Base-by-base conservation (phyloP, 331 rosid species). In the Pyracantha coccinea region DNA sequence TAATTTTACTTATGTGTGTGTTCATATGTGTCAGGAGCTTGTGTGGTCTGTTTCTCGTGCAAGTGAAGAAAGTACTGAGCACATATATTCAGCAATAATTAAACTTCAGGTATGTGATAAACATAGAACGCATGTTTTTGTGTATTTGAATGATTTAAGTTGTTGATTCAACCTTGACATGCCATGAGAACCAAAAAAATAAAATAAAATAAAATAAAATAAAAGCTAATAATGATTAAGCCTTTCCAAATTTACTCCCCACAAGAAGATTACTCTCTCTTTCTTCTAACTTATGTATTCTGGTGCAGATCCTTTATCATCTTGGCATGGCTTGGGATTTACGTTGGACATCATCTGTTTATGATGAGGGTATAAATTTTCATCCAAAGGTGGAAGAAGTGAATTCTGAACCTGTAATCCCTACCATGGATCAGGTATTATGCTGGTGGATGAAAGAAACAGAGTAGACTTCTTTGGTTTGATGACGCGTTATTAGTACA, bases 31-130 rank as follows among this genome's bases (percentile, higher is more conserved):
- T 68, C 77, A 93, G 98, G 98, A 86, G 85, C 93, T 93, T 83
- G 88, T 88, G 78, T 85, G 89, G 83, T 88, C 93, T 66, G 86
- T 91, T 86, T 91, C 94, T 85, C 91, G 71, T 73, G 91, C 97
- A 79, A 93, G 98, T 82, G 96, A 91, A 82, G 96, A 93, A 79
- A 91, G 96, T 85, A 88, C 98, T 0, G 97, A 89, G 79, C 85
- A 82, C 82, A 91, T 93, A 74, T 91, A 87, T 82, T 80, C 86
- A 71, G 80, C 97, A 57, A 86, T 93, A 73, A 83, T 88, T 77
- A 93, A 89, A 74, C 91, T 93, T 69, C 97, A 93, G 97, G 98
- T 93, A 87, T 66, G 50, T 8, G 24, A 58, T 72, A 53, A 24
- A 75, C 67, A 24, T 47, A 44, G 21, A 13, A 13, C 66, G 62